These are phyloP conservation scores for Pythium pectinolyticum DNA, from an alignment of 352 stramenopile genomes.

Conservation along the genomic window DNA sequence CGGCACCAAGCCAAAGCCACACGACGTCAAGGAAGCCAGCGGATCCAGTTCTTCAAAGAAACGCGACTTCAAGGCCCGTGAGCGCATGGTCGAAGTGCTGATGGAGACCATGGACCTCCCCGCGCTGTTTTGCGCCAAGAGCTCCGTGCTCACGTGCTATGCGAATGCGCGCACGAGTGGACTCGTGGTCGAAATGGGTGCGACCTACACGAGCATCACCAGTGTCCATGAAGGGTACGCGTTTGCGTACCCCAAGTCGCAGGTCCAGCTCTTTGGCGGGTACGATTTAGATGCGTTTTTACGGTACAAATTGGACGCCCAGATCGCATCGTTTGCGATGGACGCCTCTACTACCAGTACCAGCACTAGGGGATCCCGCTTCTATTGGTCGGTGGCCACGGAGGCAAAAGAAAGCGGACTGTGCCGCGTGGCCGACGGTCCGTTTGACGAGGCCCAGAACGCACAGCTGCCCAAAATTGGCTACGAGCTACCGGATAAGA, in stretches of 20 bases:
- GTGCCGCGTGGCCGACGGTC: constrained; percentile 66
- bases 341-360: background rate
- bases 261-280: constrained; percentile 58
- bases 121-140: constrained; percentile 82
- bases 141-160: constrained; percentile 79
- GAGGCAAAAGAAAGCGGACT: constrained; percentile 78
- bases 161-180: constrained; percentile 80
- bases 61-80: constrained; percentile 45
- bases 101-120: constrained; percentile 79
- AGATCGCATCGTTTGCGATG: constrained; percentile 24
- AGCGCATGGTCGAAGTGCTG: constrained; percentile 77
- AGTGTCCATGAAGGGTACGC: constrained; percentile 81
- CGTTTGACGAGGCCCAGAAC: constrained; percentile 75
- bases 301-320: constrained; percentile 46
- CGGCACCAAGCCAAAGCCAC: constrained; percentile 1
- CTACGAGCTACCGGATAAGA: constrained; percentile 84
- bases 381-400: constrained; percentile 53
- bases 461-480: constrained; percentile 71
- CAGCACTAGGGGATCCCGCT: background rate
- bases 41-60: constrained; percentile 45
- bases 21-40: constrained; percentile 21
- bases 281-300: constrained; percentile 70
- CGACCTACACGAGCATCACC: constrained; percentile 74
- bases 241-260: constrained; percentile 61
- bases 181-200: constrained; percentile 78